phyloP scores from a whole-genome alignment of 257 asterid species.

The Sherardia arvensis region DNA sequence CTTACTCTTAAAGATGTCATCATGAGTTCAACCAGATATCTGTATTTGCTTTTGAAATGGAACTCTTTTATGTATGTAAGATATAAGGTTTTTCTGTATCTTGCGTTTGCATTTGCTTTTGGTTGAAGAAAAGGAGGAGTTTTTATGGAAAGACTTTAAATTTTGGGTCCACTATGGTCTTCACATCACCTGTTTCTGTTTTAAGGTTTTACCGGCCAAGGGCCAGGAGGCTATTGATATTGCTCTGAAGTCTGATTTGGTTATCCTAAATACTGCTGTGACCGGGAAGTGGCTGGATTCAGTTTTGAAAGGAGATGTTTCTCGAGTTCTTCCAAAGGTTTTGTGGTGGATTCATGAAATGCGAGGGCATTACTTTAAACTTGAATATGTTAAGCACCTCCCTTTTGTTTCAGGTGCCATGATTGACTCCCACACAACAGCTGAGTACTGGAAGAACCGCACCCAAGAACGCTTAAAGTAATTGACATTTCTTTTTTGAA shows the following conservation, averaged over 20 bases:
- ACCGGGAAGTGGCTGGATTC: slow-evolving; percentile 97
- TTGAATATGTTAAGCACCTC: slow-evolving; percentile 96
- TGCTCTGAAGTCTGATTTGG: slow-evolving; percentile 80
- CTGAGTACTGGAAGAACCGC: slow-evolving; percentile 85
- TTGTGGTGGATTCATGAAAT: slow-evolving; percentile 99
- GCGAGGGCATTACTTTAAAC: slow-evolving; percentile 97
- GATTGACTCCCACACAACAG: slow-evolving; percentile 91
- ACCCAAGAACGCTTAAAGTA: slow-evolving; percentile 77
- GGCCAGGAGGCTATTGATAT: slow-evolving; percentile 67
- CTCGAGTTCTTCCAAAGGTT: slow-evolving; percentile 82
- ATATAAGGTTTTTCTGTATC: no score
- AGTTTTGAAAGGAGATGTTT: slow-evolving; percentile 68
- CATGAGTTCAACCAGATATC: no score
- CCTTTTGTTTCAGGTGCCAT: slow-evolving; percentile 98
- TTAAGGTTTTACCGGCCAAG: slow-evolving; percentile 70
- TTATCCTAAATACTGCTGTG: slow-evolving; percentile 84
- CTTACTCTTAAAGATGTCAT: no score
- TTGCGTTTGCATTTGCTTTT: no score
- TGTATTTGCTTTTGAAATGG: no score
- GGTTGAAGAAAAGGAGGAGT: background rate
- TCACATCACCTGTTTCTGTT: background rate
- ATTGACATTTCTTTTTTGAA: background rate
- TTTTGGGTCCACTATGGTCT: background rate
- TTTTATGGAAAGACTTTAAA: background rate
- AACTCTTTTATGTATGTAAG: no score